Evolutionary conservation across 202 grass and related monocot genomes (phyloP), one percentile per base, ranked within the genome.

Genomic region (Dendrocalamus latiflorus): DNA sequence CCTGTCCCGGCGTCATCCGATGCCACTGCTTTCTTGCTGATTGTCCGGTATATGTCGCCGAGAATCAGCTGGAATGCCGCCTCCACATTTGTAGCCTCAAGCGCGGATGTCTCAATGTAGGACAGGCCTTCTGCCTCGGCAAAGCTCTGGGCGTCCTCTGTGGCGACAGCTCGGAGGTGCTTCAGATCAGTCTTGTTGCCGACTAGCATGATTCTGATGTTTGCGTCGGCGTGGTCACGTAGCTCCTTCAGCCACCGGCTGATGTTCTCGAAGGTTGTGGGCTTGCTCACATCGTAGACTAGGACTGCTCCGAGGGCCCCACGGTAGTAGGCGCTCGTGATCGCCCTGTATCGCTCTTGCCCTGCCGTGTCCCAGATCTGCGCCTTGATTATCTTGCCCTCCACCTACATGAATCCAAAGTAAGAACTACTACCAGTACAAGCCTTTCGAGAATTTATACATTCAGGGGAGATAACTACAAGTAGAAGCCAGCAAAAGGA

Each of bases 281-380:
- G 94, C 81, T 97, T 97, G 84, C 83, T 91, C 21, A 97, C 91
- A 4, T 97, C 94, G 2, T 93, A 97, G 2, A 97, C 94, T 1
- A 97, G 74, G 25, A 97, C 88, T 1, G 94, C 94, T 10, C 94
- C 94, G 1, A 97, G 91, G 8, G 94, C 94, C 28, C 94, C 94
- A 0, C 94, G 94, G 74, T 97, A 97, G 84, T 97, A 97, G 17
- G 94, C 94, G 6, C 94, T 93, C 0, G 94, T 97, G 77, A 97
- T 97, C 18, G 94, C 94, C 44, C 94, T 47, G 75, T 97, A 97
- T 13, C 94, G 75, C 88, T 97, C 91, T 26, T 97, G 94, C 5
- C 94, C 94, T n/a, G 94, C 91, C 0, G 94, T 97, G 81, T 97
- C 94, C 94, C 94, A 97, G 74, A 97, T 97, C 86, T 97, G 94